Conservation (phyloP, 176 grass and related monocot species). For the sorghum (Sorghum bicolor) region Sorghum_bicolor_NCBIv3 NC_012873.2:10207501-10208000, state of each 20-base stretch:
- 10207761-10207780: slow-evolving; percentile 99
- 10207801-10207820: slow-evolving; percentile 90
- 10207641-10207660: slow-evolving; percentile 98
- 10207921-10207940: slow-evolving; percentile 13
- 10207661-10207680: slow-evolving; percentile 67
- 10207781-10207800: slow-evolving; percentile 92
- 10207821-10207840: slow-evolving; percentile 68
- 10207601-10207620: slow-evolving; percentile 99
- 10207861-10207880: slow-evolving; percentile 92
- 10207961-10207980: background rate
- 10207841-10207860: slow-evolving; percentile 75
- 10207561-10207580: slow-evolving; percentile 94
- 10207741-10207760: slow-evolving; percentile 97
- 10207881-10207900: slow-evolving; percentile 87
- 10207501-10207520: slow-evolving; percentile 88
- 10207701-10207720: slow-evolving; percentile 80
- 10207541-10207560: slow-evolving; percentile 95
- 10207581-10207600: slow-evolving; percentile 97
- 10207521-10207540: slow-evolving; percentile 99
- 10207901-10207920: background rate
- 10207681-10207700: slow-evolving; percentile 79
- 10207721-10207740: slow-evolving; percentile 99
- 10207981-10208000: background rate
- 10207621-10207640: slow-evolving; percentile 96
- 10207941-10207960: background rate